These are phyloP conservation scores for Backusella luteola DNA, from an alignment of 192 early-diverging fungal species.

Conservation along the genomic window DNA sequence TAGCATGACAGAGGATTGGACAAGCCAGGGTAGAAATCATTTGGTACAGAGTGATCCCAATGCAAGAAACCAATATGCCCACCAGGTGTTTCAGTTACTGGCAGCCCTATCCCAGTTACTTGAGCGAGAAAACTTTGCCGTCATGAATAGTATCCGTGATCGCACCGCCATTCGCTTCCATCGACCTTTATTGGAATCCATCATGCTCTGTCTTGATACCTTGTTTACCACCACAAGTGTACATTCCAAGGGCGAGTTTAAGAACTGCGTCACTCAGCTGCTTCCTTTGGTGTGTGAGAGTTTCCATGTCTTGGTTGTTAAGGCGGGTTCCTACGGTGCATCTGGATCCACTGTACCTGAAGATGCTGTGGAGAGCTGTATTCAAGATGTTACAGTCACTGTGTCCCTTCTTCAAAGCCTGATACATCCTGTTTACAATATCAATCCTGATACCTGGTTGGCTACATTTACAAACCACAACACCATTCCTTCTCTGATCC, in stretches of 20 bases:
- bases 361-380: conserved; percentile 29
- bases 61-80: conserved; percentile 13
- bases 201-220: conserved; percentile 37
- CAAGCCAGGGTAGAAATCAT: neutral
- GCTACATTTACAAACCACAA: conserved; percentile 32
- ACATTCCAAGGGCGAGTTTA: neutral
- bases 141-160: conserved; percentile 15
- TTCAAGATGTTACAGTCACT: conserved; percentile 39
- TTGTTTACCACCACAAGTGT: neutral
- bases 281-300: conserved; percentile 13
- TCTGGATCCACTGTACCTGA: conserved; percentile 6
- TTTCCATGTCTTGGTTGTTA: conserved; percentile 20
- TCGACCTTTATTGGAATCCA: conserved; percentile 34
- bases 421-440: conserved; percentile 34
- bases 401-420: conserved; percentile 42
- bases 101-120: conserved; percentile 10
- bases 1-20: conserved; percentile 27
- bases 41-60: neutral
- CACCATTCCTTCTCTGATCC: conserved; percentile 35
- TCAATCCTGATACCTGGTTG: conserved; percentile 39
- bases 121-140: conserved; percentile 20
- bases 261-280: neutral
- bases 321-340: conserved; percentile 9
- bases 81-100: conserved; percentile 12
- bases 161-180: conserved; percentile 21